phyloP scores from a whole-genome alignment of 768 basidiomycete genomes.

The Tulasnella sp. region DNA sequence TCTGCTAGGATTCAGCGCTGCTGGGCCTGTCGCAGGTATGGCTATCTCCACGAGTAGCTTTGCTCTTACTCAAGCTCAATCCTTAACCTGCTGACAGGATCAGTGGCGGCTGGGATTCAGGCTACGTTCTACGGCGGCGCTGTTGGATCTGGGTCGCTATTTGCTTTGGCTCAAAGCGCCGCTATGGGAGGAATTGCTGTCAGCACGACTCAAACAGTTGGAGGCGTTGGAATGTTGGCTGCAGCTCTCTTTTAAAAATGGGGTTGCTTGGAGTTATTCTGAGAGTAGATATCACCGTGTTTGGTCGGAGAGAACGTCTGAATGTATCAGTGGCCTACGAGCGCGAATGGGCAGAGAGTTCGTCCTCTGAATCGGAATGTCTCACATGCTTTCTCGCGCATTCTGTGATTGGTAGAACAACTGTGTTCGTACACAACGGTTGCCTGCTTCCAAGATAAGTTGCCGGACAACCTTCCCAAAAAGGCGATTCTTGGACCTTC shows the following conservation, averaged over 20 bases:
- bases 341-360: no score
- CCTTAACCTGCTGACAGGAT: neutral
- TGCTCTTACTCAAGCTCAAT: neutral
- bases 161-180: neutral
- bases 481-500: neutral
- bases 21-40: neutral
- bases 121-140: neutral
- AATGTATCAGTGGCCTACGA: neutral
- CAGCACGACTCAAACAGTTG: neutral
- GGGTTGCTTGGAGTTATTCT: no score
- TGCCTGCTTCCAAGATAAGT: no score
- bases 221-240: neutral
- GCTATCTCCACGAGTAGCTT: neutral
- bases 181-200: neutral
- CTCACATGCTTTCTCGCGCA: no score
- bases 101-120: neutral
- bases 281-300: neutral
- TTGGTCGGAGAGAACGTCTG: neutral
- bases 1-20: neutral
- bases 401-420: no score
- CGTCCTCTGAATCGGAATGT: no score
- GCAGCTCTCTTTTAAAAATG: neutral
- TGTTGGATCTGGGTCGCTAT: neutral
- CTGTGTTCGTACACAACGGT: no score
- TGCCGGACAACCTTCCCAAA: neutral